Evolutionary conservation across 495 filamentous ascomycete species (phyloP).

Genomic region (Aspergillus nidulans): DNA sequence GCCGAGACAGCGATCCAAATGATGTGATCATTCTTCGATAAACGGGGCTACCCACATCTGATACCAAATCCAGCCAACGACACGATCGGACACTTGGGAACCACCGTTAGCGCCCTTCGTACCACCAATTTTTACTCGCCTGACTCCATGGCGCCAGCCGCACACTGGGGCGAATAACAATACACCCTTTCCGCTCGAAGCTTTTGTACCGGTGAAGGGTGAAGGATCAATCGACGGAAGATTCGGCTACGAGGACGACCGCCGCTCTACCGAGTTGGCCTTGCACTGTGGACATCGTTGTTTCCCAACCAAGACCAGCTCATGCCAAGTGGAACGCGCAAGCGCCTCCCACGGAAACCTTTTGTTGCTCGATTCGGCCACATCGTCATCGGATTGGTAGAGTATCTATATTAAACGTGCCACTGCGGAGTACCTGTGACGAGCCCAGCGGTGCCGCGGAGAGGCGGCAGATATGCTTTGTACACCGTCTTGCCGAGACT

Average conservation of each 20-base stretch:
- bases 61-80: neutral
- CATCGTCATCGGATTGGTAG: neutral
- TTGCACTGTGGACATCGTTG: no score
- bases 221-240: slow-evolving; percentile 10
- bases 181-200: neutral
- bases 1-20: slow-evolving; percentile 8
- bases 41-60: neutral
- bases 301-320: neutral
- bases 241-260: slow-evolving; percentile 12
- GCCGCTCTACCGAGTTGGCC: neutral
- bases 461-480: neutral
- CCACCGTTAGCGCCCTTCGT: slow-evolving; percentile 3
- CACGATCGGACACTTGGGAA: neutral
- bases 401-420: neutral
- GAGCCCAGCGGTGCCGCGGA: slow-evolving; percentile 13
- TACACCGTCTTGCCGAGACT: neutral
- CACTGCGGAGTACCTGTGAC: slow-evolving; percentile 15
- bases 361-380: neutral
- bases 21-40: slow-evolving; percentile 15
- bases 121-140: neutral
- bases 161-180: slow-evolving; percentile 3
- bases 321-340: neutral
- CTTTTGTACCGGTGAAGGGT: neutral
- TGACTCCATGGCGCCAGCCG: slow-evolving; percentile 4
- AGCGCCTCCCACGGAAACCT: neutral